Conservation (phyloP, 2,329 filamentous ascomycete genomes). For the Fusarium ambrosium region DNA sequence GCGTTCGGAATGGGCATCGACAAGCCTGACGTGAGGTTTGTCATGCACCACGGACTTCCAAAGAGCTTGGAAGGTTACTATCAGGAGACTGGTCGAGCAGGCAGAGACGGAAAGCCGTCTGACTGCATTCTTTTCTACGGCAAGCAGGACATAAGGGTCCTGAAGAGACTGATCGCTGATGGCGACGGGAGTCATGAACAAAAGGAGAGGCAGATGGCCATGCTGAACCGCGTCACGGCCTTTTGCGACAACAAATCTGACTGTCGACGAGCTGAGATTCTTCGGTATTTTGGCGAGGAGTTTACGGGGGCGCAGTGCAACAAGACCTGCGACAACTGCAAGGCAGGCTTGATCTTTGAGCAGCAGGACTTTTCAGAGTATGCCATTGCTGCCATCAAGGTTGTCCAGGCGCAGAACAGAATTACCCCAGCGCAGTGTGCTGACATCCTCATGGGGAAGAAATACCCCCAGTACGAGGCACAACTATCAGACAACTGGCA, state of each 20-base stretch:
- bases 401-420: slow-evolving; percentile 72
- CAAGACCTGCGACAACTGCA: slow-evolving; percentile 90
- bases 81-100: slow-evolving; percentile 95
- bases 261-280: slow-evolving; percentile 88
- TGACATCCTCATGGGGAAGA: slow-evolving; percentile 84
- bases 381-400: slow-evolving; percentile 76
- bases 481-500: slow-evolving; percentile 69
- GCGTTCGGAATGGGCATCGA: slow-evolving; percentile 99
- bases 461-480: slow-evolving; percentile 69
- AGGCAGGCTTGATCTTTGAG: slow-evolving; percentile 77
- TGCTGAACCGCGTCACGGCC: slow-evolving; percentile 86
- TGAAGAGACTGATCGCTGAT: slow-evolving; percentile 87
- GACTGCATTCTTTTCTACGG: slow-evolving; percentile 92
- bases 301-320: slow-evolving; percentile 81
- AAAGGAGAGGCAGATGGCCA: slow-evolving; percentile 84
- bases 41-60: slow-evolving; percentile 92
- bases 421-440: slow-evolving; percentile 85
- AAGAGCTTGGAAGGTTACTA: slow-evolving; percentile 99
- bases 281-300: slow-evolving; percentile 93
- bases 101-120: slow-evolving; percentile 88
- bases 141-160: slow-evolving; percentile 79
- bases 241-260: slow-evolving; percentile 92
- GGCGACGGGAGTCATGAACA: slow-evolving; percentile 82
- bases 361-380: slow-evolving; percentile 81
- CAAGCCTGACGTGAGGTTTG: slow-evolving; percentile 95